Conservation (phyloP, 148 eudicot genomes). For the Fagopyrum tataricum region DNA sequence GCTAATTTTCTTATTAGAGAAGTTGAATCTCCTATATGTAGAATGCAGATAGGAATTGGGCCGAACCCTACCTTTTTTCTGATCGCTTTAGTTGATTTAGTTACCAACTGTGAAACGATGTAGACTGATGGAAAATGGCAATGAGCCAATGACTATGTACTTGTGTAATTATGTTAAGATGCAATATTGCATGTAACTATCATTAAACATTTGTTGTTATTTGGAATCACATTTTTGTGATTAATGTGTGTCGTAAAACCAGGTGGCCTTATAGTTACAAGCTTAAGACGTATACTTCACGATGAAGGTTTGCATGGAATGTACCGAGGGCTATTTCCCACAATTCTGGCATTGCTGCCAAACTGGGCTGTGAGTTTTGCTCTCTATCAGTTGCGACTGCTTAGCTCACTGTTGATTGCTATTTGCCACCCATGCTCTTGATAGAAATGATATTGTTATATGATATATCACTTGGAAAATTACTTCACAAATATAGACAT, state of each 20-base stretch:
- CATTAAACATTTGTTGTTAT: too few relatives aligned
- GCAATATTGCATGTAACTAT: neutral
- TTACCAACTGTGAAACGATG: too few relatives aligned
- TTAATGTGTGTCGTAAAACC: conserved; percentile 15
- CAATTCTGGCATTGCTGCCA: conserved; percentile 88
- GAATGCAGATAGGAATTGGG: neutral
- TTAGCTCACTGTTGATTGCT: neutral
- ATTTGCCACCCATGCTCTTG: neutral
- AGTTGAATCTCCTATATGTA: neutral
- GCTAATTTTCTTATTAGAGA: neutral
- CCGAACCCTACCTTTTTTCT: neutral
- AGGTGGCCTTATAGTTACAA: conserved; percentile 80
- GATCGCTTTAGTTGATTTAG: neutral
- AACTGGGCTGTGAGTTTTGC: conserved; percentile 86
- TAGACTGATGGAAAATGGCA: neutral
- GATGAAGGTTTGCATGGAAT: conserved; percentile 92
- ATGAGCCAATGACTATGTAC: neutral
- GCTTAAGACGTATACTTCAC: conserved; percentile 69
- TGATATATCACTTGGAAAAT: neutral
- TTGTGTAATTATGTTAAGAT: neutral
- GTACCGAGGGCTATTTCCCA: conserved; percentile 98
- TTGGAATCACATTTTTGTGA: neutral
- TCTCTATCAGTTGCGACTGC: neutral
- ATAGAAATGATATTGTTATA: neutral
- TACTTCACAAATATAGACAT: neutral